phyloP scores from a whole-genome alignment of 176 grass and related monocot genomes.

The Calamus simplicifolius region DNA sequence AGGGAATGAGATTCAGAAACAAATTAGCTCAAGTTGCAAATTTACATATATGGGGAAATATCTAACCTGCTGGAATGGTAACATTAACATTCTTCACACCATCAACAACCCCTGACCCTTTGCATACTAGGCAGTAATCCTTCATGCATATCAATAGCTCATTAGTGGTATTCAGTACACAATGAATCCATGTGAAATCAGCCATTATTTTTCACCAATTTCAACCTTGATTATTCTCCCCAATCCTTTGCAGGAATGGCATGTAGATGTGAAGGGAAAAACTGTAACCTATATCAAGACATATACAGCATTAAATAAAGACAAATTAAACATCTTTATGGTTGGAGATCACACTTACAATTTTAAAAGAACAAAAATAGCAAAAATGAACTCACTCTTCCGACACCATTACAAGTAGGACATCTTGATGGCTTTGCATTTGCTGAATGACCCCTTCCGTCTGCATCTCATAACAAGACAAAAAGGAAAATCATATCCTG shows the following conservation, averaged over 20 bases:
- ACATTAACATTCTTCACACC: conserved; percentile 75
- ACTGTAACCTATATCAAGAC: conserved; percentile 45
- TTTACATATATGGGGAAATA: conserved; percentile 8
- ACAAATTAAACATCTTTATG: neutral
- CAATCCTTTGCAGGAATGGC: conserved; percentile 65
- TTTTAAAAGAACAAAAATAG: neutral
- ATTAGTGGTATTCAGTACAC: neutral
- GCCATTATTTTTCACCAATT: neutral
- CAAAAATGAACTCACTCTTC: conserved; percentile 48
- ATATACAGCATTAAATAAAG: conserved; percentile 14
- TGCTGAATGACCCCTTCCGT: conserved; percentile 65
- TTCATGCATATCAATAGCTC: conserved; percentile 13
- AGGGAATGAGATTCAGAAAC: too few relatives aligned
- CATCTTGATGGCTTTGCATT: conserved; percentile 73
- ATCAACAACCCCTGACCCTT: conserved; percentile 68
- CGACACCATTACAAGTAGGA: conserved; percentile 63
- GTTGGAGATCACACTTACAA: neutral
- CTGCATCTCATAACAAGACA: conserved; percentile 40
- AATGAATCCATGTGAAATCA: neutral
- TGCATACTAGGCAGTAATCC: conserved; percentile 78
- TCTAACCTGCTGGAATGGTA: conserved; percentile 71
- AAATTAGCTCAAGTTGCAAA: too few relatives aligned
- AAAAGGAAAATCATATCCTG: conserved; percentile 8
- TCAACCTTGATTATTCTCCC: conserved; percentile 86
- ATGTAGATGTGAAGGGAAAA: conserved; percentile 78